Percentiles rank a stretch among this genome's conserved stretches.
These are phyloP conservation scores for Tylopilus subfusipes DNA, from an alignment of 768 basidiomycete genomes.

Conservation along the genomic window DNA sequence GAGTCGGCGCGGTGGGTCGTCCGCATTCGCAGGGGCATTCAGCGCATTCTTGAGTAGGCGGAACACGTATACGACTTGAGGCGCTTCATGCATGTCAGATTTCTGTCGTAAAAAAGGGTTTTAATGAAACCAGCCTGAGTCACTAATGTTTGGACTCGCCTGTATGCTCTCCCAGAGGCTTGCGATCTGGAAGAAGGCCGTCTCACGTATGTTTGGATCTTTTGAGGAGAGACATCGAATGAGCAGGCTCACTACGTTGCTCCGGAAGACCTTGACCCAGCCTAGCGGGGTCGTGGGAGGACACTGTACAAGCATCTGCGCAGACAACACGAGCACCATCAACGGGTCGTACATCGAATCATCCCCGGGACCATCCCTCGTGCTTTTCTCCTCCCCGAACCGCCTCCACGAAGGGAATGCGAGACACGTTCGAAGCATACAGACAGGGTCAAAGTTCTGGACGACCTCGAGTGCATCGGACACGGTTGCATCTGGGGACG, in stretches of 20 bases:
- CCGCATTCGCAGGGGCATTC: slow-evolving; percentile 34
- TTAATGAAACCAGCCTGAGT: neutral
- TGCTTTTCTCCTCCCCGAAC: slow-evolving; percentile 37
- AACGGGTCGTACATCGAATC: slow-evolving; percentile 71
- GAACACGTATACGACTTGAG: slow-evolving; percentile 71
- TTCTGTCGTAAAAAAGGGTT: slow-evolving; percentile 29
- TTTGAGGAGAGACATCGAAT: slow-evolving; percentile 71
- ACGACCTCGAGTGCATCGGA: slow-evolving; percentile 59
- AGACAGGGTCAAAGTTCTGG: slow-evolving; percentile 62
- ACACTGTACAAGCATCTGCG: slow-evolving; percentile 58
- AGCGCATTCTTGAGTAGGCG: slow-evolving; percentile 30
- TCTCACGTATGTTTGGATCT: slow-evolving; percentile 53
- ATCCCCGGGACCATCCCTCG: slow-evolving; percentile 29
- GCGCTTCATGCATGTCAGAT: slow-evolving; percentile 73
- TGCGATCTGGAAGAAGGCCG: slow-evolving; percentile 60
- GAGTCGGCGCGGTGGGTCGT: slow-evolving; percentile 53
- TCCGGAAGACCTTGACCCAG: slow-evolving; percentile 85
- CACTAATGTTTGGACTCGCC: slow-evolving; percentile 39
- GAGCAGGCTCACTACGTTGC: slow-evolving; percentile 71
- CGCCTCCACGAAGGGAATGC: slow-evolving; percentile 66
- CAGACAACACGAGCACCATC: slow-evolving; percentile 67
- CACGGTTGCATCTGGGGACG: slow-evolving; percentile 40
- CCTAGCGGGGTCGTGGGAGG: slow-evolving; percentile 53
- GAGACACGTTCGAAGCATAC: slow-evolving; percentile 68
- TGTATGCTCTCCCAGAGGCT: slow-evolving; percentile 58